A percentile compares a stretch with the other conserved stretches of the same genome.
Conservation (phyloP, 768 basidiomycete species). For the Auriculariales sp. region DNA sequence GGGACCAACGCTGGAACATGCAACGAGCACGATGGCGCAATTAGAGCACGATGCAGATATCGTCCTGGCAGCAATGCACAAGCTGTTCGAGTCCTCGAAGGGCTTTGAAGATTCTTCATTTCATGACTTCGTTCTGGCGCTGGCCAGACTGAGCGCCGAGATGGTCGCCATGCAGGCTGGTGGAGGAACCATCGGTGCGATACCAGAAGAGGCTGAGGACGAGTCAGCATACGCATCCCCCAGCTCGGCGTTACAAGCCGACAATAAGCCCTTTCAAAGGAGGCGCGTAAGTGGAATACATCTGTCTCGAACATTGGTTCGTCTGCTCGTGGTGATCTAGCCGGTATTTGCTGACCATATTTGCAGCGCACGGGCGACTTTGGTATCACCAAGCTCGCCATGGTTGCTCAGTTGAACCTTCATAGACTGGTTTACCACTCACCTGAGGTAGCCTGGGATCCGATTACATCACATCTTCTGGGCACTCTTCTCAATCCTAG, state of each 20-base stretch:
- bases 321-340: slow-evolving; percentile 16
- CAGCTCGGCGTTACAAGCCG: slow-evolving; percentile 23
- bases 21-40: background rate
- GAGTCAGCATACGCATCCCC: slow-evolving; percentile 28
- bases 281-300: slow-evolving; percentile 82
- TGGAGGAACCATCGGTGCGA: slow-evolving; percentile 10
- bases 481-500: slow-evolving; percentile 52
- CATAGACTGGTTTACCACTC: slow-evolving; percentile 75
- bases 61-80: slow-evolving; percentile 58
- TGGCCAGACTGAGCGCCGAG: slow-evolving; percentile 77
- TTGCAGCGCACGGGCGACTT: slow-evolving; percentile 79
- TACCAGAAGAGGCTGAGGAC: slow-evolving; percentile 11
- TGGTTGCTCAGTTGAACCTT: slow-evolving; percentile 69
- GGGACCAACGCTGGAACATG: slow-evolving; percentile 3
- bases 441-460: slow-evolving; percentile 73
- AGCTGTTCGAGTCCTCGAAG: slow-evolving; percentile 76
- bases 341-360: background rate
- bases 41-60: slow-evolving; percentile 60
- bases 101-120: slow-evolving; percentile 76
- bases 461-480: slow-evolving; percentile 67
- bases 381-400: slow-evolving; percentile 76
- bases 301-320: slow-evolving; percentile 59
- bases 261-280: slow-evolving; percentile 33
- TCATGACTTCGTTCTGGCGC: slow-evolving; percentile 56
- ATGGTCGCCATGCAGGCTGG: slow-evolving; percentile 83